A percentile compares a stretch with the other conserved stretches of the same genome.
Conservation (phyloP, 192 early-diverging fungal species). For the Linnemannia hyalina region DNA sequence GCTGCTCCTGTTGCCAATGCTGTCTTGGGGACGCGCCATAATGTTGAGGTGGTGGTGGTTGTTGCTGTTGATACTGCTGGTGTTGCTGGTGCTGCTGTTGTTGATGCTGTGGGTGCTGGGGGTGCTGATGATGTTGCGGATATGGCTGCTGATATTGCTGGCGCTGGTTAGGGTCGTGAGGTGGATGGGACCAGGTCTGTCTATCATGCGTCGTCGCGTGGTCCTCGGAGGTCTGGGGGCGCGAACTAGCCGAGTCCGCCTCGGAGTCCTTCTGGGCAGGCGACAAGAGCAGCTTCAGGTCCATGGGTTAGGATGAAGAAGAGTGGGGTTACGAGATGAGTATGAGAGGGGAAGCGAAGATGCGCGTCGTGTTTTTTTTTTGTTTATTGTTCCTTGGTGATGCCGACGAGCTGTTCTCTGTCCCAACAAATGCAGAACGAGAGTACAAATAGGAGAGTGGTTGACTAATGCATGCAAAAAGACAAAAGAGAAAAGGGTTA, state of each 20-base stretch:
- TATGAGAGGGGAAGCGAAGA: background rate
- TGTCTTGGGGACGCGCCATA: background rate
- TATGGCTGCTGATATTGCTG: slow-evolving; percentile 9
- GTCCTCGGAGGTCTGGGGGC: slow-evolving; percentile 13
- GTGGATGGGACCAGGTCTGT: slow-evolving; percentile 25
- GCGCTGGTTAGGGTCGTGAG: slow-evolving; percentile 16
- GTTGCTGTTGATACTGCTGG: background rate
- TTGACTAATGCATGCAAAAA: slow-evolving; percentile 25
- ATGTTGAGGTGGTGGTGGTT: background rate
- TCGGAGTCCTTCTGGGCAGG: slow-evolving; percentile 52
- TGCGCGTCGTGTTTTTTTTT: background rate
- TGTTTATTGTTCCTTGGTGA: background rate
- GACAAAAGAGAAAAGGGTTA: background rate
- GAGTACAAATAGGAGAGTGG: background rate
- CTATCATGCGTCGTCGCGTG: slow-evolving; percentile 32
- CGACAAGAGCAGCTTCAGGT: slow-evolving; percentile 51
- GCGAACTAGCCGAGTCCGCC: slow-evolving; percentile 13
- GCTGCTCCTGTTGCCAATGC: background rate
- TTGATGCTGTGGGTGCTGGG: background rate
- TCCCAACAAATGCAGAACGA: background rate
- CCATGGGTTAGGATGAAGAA: slow-evolving; percentile 21
- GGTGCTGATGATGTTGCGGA: background rate
- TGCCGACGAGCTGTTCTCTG: background rate
- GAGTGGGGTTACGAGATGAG: slow-evolving; percentile 3
- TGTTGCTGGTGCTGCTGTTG: background rate